Evolutionary conservation across 78 protist species (phyloP), one percentile per base, ranked within the genome.

Genomic region (Pelomyxa schiedti): DNA sequence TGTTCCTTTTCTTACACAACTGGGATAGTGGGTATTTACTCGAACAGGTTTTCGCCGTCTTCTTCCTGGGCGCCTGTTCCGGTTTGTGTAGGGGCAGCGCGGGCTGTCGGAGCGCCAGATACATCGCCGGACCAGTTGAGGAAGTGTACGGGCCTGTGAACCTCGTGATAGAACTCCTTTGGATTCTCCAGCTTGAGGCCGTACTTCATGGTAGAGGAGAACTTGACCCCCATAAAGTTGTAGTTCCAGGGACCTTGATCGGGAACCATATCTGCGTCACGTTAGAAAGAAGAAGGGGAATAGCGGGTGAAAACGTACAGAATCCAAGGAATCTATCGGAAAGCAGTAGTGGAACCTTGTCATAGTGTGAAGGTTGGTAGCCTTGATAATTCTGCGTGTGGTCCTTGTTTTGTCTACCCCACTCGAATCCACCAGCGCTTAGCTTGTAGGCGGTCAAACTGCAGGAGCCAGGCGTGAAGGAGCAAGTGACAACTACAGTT

Each of bases 191-290:
- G 84, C 82, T 78, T 81, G 69, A 98, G 68, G 41, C 80, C 94
- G 80, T 96, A 98, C 64, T 78, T 63, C 99, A 95, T 95, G 66
- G 1, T 63, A 26, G 83, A 8, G 70, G 86, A 42, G 86, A 92
- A 96, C 68, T 85, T 87, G 42, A 84, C 90, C 65, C 99, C 98
- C 82, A 84, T 77, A 76, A 98, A 98, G 88, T 96, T 98, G 84
- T 88, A 96, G 82, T 96, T 97, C 99, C 99, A 97, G 26, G 86
- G 58, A 64, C 94, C 93, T 42, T 71, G 80, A 37, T 83, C 94
- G 3, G 99, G 99, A 53, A 88, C 90, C 97, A 97, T 91, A 92
- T 89, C n/a, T n/a, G n/a, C n/a, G n/a, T n/a, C n/a, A n/a, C n/a
- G n/a, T n/a, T n/a, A n/a, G n/a, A n/a, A n/a, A n/a, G n/a, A n/a